A percentile compares a stretch with the other conserved stretches of the same genome.
Evolutionary conservation across 2,329 filamentous ascomycete species (phyloP).

Genomic region (Beauveria caledonica): DNA sequence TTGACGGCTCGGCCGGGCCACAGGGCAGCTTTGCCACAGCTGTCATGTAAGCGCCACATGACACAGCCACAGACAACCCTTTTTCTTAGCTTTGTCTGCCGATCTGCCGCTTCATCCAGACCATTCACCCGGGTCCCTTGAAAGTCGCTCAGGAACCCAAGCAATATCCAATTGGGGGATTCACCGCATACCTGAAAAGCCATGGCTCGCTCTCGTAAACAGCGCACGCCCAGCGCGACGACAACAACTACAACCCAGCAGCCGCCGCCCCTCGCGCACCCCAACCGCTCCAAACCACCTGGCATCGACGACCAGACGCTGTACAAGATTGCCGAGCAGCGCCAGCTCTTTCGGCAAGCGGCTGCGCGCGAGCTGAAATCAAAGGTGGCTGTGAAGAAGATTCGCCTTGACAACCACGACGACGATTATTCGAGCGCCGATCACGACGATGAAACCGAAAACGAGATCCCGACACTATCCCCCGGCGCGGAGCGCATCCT

Average conservation of each 20-base stretch:
- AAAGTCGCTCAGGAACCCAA: too few relatives aligned
- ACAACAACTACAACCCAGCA: slow-evolving; percentile 22
- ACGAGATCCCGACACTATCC: slow-evolving; percentile 27
- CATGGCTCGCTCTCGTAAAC: slow-evolving; percentile 11
- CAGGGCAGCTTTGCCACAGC: too few relatives aligned
- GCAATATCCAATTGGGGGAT: neutral
- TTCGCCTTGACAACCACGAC: slow-evolving; percentile 11
- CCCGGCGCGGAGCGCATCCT: slow-evolving; percentile 42
- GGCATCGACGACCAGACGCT: slow-evolving; percentile 52
- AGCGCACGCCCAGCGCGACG: neutral
- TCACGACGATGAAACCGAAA: slow-evolving; percentile 17
- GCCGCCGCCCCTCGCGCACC: slow-evolving; percentile 35
- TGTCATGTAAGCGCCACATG: too few relatives aligned
- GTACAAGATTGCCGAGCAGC: slow-evolving; percentile 62
- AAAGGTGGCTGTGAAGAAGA: slow-evolving; percentile 11
- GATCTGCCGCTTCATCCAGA: too few relatives aligned
- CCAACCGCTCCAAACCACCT: slow-evolving; percentile 55
- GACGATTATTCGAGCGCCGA: slow-evolving; percentile 23
- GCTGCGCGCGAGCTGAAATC: slow-evolving; percentile 24
- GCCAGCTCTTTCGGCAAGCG: slow-evolving; percentile 47
- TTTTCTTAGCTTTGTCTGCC: too few relatives aligned
- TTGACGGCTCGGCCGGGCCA: too few relatives aligned
- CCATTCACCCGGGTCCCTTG: too few relatives aligned
- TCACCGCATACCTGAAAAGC: neutral
- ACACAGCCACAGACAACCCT: too few relatives aligned